Evolutionary conservation across 1,139 yeast species (phyloP).

Genomic region (Kodamaea arcana): DNA sequence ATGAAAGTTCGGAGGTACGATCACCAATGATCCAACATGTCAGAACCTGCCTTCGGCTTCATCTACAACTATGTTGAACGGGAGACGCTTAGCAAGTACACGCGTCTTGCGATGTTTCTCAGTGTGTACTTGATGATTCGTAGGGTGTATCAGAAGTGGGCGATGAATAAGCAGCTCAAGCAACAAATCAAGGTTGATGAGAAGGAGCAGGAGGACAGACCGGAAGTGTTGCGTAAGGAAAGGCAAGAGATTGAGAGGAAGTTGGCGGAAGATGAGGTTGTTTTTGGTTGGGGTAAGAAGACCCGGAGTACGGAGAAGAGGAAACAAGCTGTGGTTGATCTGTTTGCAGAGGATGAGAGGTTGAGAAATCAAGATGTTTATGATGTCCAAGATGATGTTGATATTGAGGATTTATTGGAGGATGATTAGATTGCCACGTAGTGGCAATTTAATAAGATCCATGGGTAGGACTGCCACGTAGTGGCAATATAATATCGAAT

Average conservation of each 20-base stretch:
- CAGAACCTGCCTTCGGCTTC: constrained; percentile 22
- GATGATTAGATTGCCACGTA: constrained; percentile 32
- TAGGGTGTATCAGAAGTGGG: constrained; percentile 36
- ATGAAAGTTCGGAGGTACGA: too few relatives aligned
- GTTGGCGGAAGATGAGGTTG: constrained; percentile 37
- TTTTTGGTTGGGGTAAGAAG: constrained; percentile 77
- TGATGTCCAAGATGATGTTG: constrained; percentile 61
- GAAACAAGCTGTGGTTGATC: constrained; percentile 52
- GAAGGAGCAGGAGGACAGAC: constrained; percentile 32
- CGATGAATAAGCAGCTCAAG: constrained; percentile 50
- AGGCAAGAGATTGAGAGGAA: constrained; percentile 26
- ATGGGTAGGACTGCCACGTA: too few relatives aligned
- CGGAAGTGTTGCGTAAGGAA: constrained; percentile 30
- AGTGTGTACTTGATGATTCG: constrained; percentile 37
- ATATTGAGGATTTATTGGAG: constrained; percentile 61
- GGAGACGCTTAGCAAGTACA: constrained; percentile 34
- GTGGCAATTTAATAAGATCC: too few relatives aligned
- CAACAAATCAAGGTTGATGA: constrained; percentile 49
- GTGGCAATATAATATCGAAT: too few relatives aligned
- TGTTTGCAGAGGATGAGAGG: constrained; percentile 41
- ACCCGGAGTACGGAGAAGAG: constrained; percentile 57
- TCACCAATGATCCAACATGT: too few relatives aligned
- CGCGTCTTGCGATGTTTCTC: constrained; percentile 33
- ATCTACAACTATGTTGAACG: constrained; percentile 34
- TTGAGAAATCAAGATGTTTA: constrained; percentile 41